These are phyloP conservation scores for Nakazawaea ambrosiae DNA, from an alignment of 805 yeast species.

Conservation along the genomic window DNA sequence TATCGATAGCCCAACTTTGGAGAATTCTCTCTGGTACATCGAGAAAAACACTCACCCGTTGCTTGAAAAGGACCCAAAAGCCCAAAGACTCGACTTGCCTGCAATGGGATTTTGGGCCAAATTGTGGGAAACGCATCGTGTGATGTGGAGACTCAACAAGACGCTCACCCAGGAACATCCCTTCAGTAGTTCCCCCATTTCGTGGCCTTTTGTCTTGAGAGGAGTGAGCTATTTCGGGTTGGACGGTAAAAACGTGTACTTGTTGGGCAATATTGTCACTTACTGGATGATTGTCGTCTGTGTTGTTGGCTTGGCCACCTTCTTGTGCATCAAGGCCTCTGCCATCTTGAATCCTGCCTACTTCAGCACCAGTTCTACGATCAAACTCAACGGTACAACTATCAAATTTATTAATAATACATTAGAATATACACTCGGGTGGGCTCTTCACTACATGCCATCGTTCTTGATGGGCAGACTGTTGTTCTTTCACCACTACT, in stretches of 20 bases:
- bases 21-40: slow-evolving; percentile 67
- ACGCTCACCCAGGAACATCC: slow-evolving; percentile 40
- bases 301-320: slow-evolving; percentile 19
- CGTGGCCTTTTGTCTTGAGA: slow-evolving; percentile 55
- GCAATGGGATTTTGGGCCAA: slow-evolving; percentile 39
- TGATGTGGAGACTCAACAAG: slow-evolving; percentile 44
- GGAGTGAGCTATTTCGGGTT: slow-evolving; percentile 56
- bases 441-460: slow-evolving; percentile 56
- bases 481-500: slow-evolving; percentile 86
- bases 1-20: slow-evolving; percentile 61
- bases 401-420: background rate
- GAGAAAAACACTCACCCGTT: slow-evolving; percentile 59
- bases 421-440: slow-evolving; percentile 3
- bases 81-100: slow-evolving; percentile 22
- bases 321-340: slow-evolving; percentile 10
- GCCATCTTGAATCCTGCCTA: slow-evolving; percentile 3
- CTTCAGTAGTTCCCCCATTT: slow-evolving; percentile 45
- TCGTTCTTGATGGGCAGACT: slow-evolving; percentile 89
- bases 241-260: slow-evolving; percentile 40
- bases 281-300: slow-evolving; percentile 40
- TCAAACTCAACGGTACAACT: background rate
- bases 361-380: background rate
- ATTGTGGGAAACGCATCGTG: slow-evolving; percentile 47
- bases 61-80: slow-evolving; percentile 26
- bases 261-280: slow-evolving; percentile 56